These are phyloP conservation scores for Lichtheimia ramosa DNA, from an alignment of 371 early-diverging fungal species.

Conservation along the genomic window DNA sequence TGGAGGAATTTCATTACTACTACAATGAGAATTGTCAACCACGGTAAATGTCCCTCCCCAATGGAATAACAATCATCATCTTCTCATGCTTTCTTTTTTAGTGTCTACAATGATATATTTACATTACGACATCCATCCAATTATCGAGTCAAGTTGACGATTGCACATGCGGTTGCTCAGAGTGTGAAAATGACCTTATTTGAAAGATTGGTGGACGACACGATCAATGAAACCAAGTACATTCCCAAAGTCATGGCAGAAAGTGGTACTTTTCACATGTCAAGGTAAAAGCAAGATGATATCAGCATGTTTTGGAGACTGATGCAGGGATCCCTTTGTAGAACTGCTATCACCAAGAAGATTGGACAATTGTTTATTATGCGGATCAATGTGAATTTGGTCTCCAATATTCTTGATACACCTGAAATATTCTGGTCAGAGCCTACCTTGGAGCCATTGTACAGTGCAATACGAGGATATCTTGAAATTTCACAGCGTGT, in stretches of 20 bases:
- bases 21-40: constrained; percentile 77
- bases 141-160: constrained; percentile 68
- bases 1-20: constrained; percentile 90
- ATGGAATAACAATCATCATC: too few species aligned
- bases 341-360: constrained; percentile 63
- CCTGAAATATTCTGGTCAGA: constrained; percentile 91
- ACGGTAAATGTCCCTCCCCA: constrained; percentile 59
- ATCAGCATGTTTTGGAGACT: too few species aligned
- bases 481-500: constrained; percentile 86
- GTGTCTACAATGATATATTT: constrained; percentile 60
- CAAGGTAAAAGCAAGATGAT: too few species aligned
- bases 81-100: constrained; percentile 8
- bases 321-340: constrained; percentile 17
- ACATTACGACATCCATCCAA: constrained; percentile 54
- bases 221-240: constrained; percentile 83
- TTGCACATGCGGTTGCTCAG: constrained; percentile 85
- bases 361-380: constrained; percentile 79
- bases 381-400: constrained; percentile 88
- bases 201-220: constrained; percentile 79
- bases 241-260: constrained; percentile 84
- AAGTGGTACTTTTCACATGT: constrained; percentile 79
- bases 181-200: constrained; percentile 85
- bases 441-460: constrained; percentile 78
- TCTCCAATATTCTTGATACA: constrained; percentile 80
- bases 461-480: constrained; percentile 75